Base-by-base conservation (phyloP, 1,284 basidiomycete genomes). In the Cutaneotrichosporon sp. region DNA sequence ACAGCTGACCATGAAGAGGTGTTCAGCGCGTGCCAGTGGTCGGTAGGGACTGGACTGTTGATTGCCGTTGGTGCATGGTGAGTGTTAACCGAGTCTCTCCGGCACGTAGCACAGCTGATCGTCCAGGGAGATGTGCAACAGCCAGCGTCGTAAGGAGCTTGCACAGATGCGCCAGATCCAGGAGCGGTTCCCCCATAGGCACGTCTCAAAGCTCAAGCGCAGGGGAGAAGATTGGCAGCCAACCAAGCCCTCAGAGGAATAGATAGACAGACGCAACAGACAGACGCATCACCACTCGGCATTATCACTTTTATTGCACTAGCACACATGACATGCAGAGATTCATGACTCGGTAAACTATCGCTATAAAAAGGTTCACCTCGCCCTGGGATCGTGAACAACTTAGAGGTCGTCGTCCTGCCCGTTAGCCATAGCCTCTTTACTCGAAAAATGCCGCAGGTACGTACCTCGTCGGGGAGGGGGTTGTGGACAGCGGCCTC, bases 401-500 rank as follows among this genome's bases (percentile, higher is more conserved):
- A 20, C 35, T 53, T 70, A 75, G 48, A 75, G 68, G 61, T 74
- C 72, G 63, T 63, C 67, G 56, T 73, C 72, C 58, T 74, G 68
- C 34, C 13, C 38, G 49, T 46, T n/a, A 43, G 48, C 21, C 3
- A 10, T 4, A 30, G 26, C 10, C 26, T 43, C 38, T 17, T 21
- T 12, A 21, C 17, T 21, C n/a, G 45, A 48, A 46, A 34, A 45
- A n/a, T 8, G 41, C 8, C 23, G 2, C 4, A 44, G 14, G 59
- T 66, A 41, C 46, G 72, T 30, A 30, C 74, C 73, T 77, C 75
- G 64, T 77, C 74, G 54, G 75, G 75, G 51, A 77, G 68, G 56
- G 74, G 74, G 21, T 69, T 70, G 52, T 64, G 64, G 38, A 69
- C 69, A 45, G 74, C 72, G 38, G 81, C 78, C 77, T 96, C 80